Percentiles rank a stretch among this genome's conserved stretches.
phyloP scores from a whole-genome alignment of 352 stramenopile species.

The Globisporangium okanoganense region DNA sequence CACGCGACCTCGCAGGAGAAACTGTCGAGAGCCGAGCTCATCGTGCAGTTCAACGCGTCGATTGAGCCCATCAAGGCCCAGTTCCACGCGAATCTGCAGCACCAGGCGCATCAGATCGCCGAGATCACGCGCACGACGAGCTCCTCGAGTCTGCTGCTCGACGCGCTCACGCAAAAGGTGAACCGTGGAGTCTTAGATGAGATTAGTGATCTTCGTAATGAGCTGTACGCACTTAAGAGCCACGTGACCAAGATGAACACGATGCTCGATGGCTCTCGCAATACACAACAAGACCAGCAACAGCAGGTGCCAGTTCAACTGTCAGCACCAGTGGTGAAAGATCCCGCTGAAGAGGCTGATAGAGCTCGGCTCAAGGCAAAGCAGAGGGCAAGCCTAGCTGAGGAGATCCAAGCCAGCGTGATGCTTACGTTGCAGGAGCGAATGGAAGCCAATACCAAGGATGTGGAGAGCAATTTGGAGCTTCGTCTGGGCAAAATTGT shows the following conservation, averaged over 20 bases:
- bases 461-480: slow-evolving; percentile 11
- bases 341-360: slow-evolving; percentile 15
- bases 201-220: slow-evolving; percentile 39
- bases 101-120: slow-evolving; percentile 71
- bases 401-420: background rate
- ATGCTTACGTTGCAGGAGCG: background rate
- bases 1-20: slow-evolving; percentile 71
- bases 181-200: slow-evolving; percentile 55
- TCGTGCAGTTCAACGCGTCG: slow-evolving; percentile 78
- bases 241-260: slow-evolving; percentile 39
- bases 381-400: slow-evolving; percentile 9
- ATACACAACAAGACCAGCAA: slow-evolving; percentile 4
- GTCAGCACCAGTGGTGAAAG: background rate
- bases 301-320: background rate
- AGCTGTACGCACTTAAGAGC: slow-evolving; percentile 54
- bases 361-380: slow-evolving; percentile 18
- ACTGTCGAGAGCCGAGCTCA: slow-evolving; percentile 59
- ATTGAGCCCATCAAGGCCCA: slow-evolving; percentile 81
- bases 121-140: slow-evolving; percentile 58
- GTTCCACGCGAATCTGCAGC: slow-evolving; percentile 64
- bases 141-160: slow-evolving; percentile 52
- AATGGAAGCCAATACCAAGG: slow-evolving; percentile 7
- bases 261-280: slow-evolving; percentile 10
- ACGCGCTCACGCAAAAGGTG: slow-evolving; percentile 60
- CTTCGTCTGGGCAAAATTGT: background rate